A percentile compares a stretch with the other conserved stretches of the same genome.
Evolutionary conservation across 257 asterid species (phyloP).

Genomic region (Verbena officinalis): DNA sequence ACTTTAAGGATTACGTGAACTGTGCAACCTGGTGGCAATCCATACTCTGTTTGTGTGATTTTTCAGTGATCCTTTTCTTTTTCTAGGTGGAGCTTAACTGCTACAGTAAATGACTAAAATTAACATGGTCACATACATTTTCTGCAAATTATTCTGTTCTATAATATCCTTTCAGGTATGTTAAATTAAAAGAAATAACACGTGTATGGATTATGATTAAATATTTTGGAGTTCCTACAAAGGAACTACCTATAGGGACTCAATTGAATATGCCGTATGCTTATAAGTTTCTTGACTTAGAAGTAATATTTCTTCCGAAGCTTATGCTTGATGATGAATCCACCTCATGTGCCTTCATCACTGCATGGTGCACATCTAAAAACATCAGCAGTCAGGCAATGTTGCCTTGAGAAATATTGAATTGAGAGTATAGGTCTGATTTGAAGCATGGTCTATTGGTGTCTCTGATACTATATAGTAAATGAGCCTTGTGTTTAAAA

Average conservation of each 20-base stretch:
- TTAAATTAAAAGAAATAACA: not conserved
- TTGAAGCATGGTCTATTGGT: not conserved
- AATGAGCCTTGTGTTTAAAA: not conserved
- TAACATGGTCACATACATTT: not conserved
- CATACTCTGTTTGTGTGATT: too few species aligned
- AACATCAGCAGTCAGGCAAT: not conserved
- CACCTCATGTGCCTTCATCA: not conserved
- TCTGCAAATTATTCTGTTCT: not conserved
- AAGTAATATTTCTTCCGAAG: not conserved
- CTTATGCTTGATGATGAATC: not conserved
- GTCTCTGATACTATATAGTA: not conserved
- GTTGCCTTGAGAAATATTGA: not conserved
- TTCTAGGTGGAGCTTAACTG: too few species aligned
- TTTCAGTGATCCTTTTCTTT: not conserved
- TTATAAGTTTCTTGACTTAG: not conserved
- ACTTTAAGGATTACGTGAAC: conserved; percentile 12
- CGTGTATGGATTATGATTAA: not conserved
- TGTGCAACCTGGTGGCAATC: not conserved
- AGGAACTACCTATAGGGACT: not conserved
- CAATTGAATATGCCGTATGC: too few species aligned
- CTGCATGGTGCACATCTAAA: not conserved
- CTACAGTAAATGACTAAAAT: not conserved
- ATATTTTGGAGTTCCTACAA: not conserved
- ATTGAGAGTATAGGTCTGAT: conserved; percentile 1
- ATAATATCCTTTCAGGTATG: not conserved